Percentiles rank a stretch among this genome's conserved stretches.
These are phyloP conservation scores for Gynochthodes officinalis DNA, from an alignment of 257 asterid genomes.

Conservation along the genomic window DNA sequence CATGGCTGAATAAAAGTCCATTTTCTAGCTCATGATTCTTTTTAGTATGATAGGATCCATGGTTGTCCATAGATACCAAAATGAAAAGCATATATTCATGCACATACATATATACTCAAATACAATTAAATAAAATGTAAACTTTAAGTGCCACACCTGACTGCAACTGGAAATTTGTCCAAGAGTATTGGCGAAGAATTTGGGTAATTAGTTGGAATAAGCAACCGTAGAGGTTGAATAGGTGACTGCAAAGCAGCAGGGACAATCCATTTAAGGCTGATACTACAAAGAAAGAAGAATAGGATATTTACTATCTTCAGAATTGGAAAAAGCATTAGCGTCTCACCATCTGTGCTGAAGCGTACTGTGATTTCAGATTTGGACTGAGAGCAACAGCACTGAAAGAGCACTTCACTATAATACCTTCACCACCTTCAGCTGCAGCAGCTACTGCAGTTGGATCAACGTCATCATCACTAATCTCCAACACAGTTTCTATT, in stretches of 20 bases:
- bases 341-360: slow-evolving; percentile 89
- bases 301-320: neutral
- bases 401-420: slow-evolving; percentile 78
- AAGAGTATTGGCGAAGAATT: slow-evolving; percentile 77
- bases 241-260: slow-evolving; percentile 63
- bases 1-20: neutral
- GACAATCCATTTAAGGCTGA: slow-evolving; percentile 18
- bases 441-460: slow-evolving; percentile 75
- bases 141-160: slow-evolving; percentile 49
- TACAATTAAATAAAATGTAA: neutral
- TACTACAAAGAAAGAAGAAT: slow-evolving; percentile 11
- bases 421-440: slow-evolving; percentile 82
- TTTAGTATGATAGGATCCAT: neutral
- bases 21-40: neutral
- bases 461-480: slow-evolving; percentile 77
- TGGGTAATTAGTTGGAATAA: slow-evolving; percentile 75
- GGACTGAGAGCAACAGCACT: slow-evolving; percentile 85
- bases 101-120: neutral
- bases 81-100: neutral
- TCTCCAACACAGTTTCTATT: slow-evolving; percentile 75
- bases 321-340: slow-evolving; percentile 11
- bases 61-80: neutral
- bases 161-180: slow-evolving; percentile 91
- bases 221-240: slow-evolving; percentile 82
- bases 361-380: slow-evolving; percentile 77